These are phyloP conservation scores for Betula pendula DNA, from an alignment of 306 rosid genomes.

Conservation along the genomic window DNA sequence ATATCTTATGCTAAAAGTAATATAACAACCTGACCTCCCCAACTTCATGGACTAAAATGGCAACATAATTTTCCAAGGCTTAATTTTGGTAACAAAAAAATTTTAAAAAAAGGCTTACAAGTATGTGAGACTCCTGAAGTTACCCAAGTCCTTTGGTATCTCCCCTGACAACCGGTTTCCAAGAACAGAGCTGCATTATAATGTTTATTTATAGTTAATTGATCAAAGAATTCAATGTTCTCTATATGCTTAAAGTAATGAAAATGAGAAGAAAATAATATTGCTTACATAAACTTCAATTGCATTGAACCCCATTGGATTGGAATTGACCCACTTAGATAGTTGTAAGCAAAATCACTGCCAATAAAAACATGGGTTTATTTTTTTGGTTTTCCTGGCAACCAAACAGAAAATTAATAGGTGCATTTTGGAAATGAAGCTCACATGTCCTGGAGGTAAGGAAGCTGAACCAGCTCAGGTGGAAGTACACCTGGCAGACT, in stretches of 20 bases:
- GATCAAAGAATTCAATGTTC: not conserved
- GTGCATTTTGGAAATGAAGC: not conserved
- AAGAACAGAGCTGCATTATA: conserved; percentile 26
- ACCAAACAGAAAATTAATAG: not conserved
- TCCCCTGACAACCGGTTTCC: conserved; percentile 32
- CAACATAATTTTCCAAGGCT: not conserved
- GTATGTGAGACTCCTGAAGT: conserved; percentile 23
- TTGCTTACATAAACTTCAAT: conserved; percentile 23
- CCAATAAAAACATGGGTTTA: not conserved
- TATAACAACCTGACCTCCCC: not conserved
- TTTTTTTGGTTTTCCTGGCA: not conserved
- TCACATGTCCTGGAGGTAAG: conserved; percentile 26
- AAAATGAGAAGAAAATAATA: not conserved
- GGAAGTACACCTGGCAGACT: conserved; percentile 36
- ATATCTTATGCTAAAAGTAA: not conserved
- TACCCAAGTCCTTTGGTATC: conserved; percentile 39
- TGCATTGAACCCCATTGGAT: conserved; percentile 26
- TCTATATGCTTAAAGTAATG: not conserved
- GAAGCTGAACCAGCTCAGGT: conserved; percentile 30
- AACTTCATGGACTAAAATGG: too few species aligned
- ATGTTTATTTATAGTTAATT: not conserved
- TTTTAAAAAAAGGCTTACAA: conserved; percentile 23
- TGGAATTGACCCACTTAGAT: conserved; percentile 28
- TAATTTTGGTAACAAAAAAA: not conserved
- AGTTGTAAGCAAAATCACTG: conserved; percentile 38